Base-by-base conservation (phyloP, 345 rosid species). In the Conringia planisiliqua region DNA sequence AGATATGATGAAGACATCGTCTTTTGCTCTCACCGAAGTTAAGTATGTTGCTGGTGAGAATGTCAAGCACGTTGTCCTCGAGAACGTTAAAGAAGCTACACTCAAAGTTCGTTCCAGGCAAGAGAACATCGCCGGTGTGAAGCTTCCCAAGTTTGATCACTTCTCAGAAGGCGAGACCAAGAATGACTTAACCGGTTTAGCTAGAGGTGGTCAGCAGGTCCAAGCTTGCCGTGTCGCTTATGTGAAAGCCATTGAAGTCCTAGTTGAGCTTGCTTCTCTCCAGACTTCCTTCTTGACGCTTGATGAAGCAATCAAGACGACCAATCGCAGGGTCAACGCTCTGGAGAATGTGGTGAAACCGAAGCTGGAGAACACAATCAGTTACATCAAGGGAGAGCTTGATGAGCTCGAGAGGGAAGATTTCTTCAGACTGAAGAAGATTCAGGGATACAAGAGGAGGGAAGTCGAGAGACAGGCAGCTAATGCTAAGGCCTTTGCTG, bases 401-500 rank as follows among this genome's bases (percentile, higher is more conserved):
- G 98, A 93, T 76, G 96, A 90, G 81, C 93, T 93, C 16, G 97
- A 93, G 77, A 89, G 97, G 58, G 98, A 93, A 32, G 97, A 93
- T 77, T 93, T 93, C 86, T 93, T 90, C 82, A 82, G 96, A 86
- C 33, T 93, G 51, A 93, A 92, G 85, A 93, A 93, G 93, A 90
- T 90, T 52, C 93, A 87, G 62, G 91, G 93, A 26, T 90, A 82
- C 70, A 88, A 90, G 83, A 93, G 81, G 85, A 86, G 98, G 78
- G 97, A 86, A 60, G 80, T 85, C 0, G 93, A 89, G 81, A 73
- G 77, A 75, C 89, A 88, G 46, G 74, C 70, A 2, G 84, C 82
- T 4, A 39, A 85, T 26, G 78, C 94, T 39, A 83, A 38, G 85
- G 78, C 63, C 26, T 90, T 88, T 76, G 88, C 94, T 0, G 95